phyloP scores from a whole-genome alignment of 129 eudicot species.

The Chrysanthemum seticuspe region DNA sequence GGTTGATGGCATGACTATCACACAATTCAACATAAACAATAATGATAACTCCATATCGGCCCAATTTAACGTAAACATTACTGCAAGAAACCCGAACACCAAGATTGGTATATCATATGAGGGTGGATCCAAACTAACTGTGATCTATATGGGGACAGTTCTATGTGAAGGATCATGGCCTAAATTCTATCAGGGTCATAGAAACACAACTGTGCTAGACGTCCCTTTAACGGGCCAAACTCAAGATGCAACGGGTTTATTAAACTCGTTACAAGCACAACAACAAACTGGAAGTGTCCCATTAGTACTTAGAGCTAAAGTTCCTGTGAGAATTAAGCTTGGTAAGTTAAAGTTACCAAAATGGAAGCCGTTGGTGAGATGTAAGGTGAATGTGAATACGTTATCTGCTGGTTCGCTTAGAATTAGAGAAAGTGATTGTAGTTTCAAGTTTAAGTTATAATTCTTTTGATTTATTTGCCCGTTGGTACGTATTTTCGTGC shows the following conservation, averaged over 20 bases:
- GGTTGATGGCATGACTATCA: slow-evolving; percentile 52
- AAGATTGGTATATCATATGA: slow-evolving; percentile 78
- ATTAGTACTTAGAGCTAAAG: slow-evolving; percentile 52
- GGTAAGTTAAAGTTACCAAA: slow-evolving; percentile 71
- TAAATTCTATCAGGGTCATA: slow-evolving; percentile 84
- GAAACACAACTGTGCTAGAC: slow-evolving; percentile 59
- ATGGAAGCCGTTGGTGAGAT: slow-evolving; percentile 70
- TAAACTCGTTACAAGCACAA: slow-evolving; percentile 37
- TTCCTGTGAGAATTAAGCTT: slow-evolving; percentile 70
- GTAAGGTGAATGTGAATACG: slow-evolving; percentile 58
- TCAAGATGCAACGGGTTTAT: slow-evolving; percentile 41
- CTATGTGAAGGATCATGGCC: slow-evolving; percentile 87
- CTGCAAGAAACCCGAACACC: slow-evolving; percentile 78
- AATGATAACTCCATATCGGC: slow-evolving; percentile 62
- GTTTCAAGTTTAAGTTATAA: slow-evolving; percentile 54
- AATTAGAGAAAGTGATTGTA: slow-evolving; percentile 60
- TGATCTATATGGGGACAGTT: slow-evolving; percentile 46
- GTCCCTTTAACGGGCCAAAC: slow-evolving; percentile 52
- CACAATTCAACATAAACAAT: slow-evolving; percentile 49
- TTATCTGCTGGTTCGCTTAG: slow-evolving; percentile 45
- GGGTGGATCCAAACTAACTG: slow-evolving; percentile 60
- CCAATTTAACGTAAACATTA: slow-evolving; percentile 70
- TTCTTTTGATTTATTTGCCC: slow-evolving; percentile 22
- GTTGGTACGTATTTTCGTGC: slow-evolving; percentile 5
- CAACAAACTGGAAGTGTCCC: slow-evolving; percentile 67